Evolutionary conservation across 306 rosid species (phyloP), one percentile per base, ranked within the genome.

Genomic region (Lagenaria siceraria): DNA sequence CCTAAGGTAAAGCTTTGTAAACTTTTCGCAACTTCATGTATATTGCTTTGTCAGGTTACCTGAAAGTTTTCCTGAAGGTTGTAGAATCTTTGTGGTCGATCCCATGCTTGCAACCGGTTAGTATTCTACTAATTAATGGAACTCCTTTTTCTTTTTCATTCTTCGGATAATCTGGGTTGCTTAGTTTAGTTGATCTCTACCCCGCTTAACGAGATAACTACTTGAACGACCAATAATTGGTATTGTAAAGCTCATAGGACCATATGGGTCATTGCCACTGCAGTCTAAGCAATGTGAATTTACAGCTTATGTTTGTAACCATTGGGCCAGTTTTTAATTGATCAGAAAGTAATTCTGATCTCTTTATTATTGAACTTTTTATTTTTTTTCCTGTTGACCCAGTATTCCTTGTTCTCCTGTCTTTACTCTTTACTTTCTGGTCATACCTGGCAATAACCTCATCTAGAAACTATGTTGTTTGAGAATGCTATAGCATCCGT

Each of bases 21-120:
- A 58, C 40, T 76, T 18, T 40, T 5, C 42, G 35, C 48, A 8
- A 17, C 3, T 64, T 35, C 71, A 17, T 27, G 18, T 59, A 42
- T 49, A 63, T 42, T 78, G 27, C 79, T 77, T 76, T 74, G 62
- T 51, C 80, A 95, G 99, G 92, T 77, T 95, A 81, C 99, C 99
- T 0, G 90, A 84, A 18, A 87, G 82, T 40, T 90, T 95, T 84
- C 82, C 92, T 0, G 96, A 89, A 85, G 92, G 88, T 56, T 89
- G 91, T 78, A 89, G 93, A 78, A 86, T 92, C 76, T 90, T 92
- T 82, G 84, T 90, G 71, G 92, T 90, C 22, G 99, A 95, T 84
- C 97, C 99, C 19, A 92, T 95, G 97, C 87, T 95, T 55, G 99
- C 99, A 75, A 95, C 99, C 58, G 97, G 97, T 89, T 9, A 58